phyloP scores from a whole-genome alignment of 345 rosid species.

The Hypericum androsaemum region DNA sequence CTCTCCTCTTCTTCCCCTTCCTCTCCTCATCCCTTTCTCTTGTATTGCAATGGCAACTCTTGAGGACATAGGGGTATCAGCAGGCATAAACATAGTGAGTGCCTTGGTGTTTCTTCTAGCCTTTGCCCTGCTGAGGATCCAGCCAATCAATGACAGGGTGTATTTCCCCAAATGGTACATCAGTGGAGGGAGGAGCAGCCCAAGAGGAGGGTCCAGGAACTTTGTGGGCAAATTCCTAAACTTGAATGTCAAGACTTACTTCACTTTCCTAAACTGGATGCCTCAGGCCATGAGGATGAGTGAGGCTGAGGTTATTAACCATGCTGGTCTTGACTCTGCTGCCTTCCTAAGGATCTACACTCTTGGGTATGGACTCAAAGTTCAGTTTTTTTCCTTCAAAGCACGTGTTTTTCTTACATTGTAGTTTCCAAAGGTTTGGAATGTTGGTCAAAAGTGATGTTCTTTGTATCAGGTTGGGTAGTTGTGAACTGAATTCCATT shows the following conservation, averaged over 20 bases:
- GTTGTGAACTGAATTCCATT: too few species aligned
- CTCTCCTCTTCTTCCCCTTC: neutral
- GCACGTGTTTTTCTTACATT: too few species aligned
- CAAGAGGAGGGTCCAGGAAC: slow-evolving; percentile 45
- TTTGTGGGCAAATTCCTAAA: slow-evolving; percentile 74
- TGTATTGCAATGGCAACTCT: slow-evolving; percentile 65
- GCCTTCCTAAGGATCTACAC: slow-evolving; percentile 75
- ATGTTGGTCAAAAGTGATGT: too few species aligned
- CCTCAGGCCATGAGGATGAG: slow-evolving; percentile 89
- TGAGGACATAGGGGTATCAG: slow-evolving; percentile 79
- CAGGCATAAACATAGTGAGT: slow-evolving; percentile 54
- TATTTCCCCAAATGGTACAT: slow-evolving; percentile 90
- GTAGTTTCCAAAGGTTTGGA: too few species aligned
- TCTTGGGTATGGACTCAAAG: slow-evolving; percentile 47
- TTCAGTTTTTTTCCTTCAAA: too few species aligned
- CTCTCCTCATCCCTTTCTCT: neutral
- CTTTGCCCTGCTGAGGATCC: slow-evolving; percentile 77
- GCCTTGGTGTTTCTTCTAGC: slow-evolving; percentile 78
- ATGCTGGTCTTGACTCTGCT: slow-evolving; percentile 97
- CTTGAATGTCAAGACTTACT: slow-evolving; percentile 58
- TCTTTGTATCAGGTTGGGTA: too few species aligned
- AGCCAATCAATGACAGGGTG: slow-evolving; percentile 88
- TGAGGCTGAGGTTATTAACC: slow-evolving; percentile 64
- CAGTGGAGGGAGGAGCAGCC: slow-evolving; percentile 56
- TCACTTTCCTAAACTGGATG: slow-evolving; percentile 96